phyloP scores from a whole-genome alignment of 371 early-diverging fungal species.

The Mortierella sp. region DNA sequence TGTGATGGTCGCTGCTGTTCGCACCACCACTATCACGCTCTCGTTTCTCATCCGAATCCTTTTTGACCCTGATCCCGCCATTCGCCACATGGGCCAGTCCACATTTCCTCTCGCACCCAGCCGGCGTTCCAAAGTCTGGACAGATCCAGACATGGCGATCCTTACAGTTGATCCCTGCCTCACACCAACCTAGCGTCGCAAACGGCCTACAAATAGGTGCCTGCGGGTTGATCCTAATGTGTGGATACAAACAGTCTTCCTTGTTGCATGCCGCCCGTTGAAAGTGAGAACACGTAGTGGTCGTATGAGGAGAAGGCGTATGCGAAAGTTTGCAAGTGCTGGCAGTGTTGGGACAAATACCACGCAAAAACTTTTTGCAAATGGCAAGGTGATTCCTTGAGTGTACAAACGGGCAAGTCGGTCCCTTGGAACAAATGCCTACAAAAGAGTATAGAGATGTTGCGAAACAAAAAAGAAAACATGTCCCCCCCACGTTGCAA shows the following conservation, averaged over 20 bases:
- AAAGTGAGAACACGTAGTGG: slow-evolving; percentile 67
- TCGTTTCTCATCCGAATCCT: slow-evolving; percentile 19
- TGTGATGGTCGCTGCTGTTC: neutral
- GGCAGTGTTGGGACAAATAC: slow-evolving; percentile 55
- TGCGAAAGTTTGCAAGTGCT: slow-evolving; percentile 61
- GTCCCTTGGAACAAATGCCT: slow-evolving; percentile 56
- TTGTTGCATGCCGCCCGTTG: slow-evolving; percentile 62
- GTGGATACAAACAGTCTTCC: slow-evolving; percentile 60
- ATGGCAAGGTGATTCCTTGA: slow-evolving; percentile 64
- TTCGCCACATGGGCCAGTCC: slow-evolving; percentile 65
- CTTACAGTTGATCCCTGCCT: slow-evolving; percentile 58
- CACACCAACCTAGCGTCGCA: slow-evolving; percentile 68
- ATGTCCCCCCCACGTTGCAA: too few species aligned
- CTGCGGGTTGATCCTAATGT: slow-evolving; percentile 62
- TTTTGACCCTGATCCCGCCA: slow-evolving; percentile 37
- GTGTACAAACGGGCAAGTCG: slow-evolving; percentile 58
- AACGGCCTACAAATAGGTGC: slow-evolving; percentile 68
- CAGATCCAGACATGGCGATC: slow-evolving; percentile 69
- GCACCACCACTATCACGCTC: neutral
- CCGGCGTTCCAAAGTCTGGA: slow-evolving; percentile 65
- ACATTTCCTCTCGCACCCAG: slow-evolving; percentile 68
- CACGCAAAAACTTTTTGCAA: slow-evolving; percentile 62
- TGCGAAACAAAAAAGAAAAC: too few species aligned
- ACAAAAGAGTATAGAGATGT: slow-evolving; percentile 1
- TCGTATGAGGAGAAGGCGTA: slow-evolving; percentile 58